Base-by-base conservation (phyloP, 305 asterid species). In the Striga hermonthica region DNA sequence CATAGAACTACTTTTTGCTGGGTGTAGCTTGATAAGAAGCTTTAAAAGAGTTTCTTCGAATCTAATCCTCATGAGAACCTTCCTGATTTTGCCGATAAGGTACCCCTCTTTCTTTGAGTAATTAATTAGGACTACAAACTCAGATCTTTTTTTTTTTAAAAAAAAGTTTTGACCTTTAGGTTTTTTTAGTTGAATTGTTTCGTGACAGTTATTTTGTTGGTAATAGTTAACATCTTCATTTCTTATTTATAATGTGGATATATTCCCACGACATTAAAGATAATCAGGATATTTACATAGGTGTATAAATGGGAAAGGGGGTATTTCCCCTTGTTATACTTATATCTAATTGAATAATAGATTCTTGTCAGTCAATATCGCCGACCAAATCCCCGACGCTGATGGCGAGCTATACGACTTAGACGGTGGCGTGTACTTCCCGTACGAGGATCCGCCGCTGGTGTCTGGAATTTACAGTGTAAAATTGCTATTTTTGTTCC, bases 11-110 rank as follows among this genome's bases (percentile, higher is more conserved):
- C 57, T 60, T 56, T 67, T 70, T 77, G 57, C 59, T 80, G 59
- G 75, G 39, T 81, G 88, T 74, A 93, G 99, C 95, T 93, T 66
- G 97, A 93, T 78, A 86, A 81, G 65, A 83, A 85, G 75, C 85
- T 93, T 66, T 65, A 88, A 86, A 86, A 79, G 88, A 82, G 72
- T 63, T 88, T 75, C 77, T 93, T 93, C 75, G 86, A 80, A 54
- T 78, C 83, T 15, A 91, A 93, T 83, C 92, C 85, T 64, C 83
- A 70, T 7, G 89, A 85, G 62, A 79, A 87, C 78, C 97, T 93
- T 72, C 99, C 99, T 36, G 93, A 88, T 68, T 90, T 88, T 58
- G 83, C 91, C 11, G 96, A 93, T 72, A 93, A 93, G 96, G 99
- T 93, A 78, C 67, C 52, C 15, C 44, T 62, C 69, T 40, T 50